Conservation (phyloP, 257 asterid genomes). For the Jacaranda copaia region DNA sequence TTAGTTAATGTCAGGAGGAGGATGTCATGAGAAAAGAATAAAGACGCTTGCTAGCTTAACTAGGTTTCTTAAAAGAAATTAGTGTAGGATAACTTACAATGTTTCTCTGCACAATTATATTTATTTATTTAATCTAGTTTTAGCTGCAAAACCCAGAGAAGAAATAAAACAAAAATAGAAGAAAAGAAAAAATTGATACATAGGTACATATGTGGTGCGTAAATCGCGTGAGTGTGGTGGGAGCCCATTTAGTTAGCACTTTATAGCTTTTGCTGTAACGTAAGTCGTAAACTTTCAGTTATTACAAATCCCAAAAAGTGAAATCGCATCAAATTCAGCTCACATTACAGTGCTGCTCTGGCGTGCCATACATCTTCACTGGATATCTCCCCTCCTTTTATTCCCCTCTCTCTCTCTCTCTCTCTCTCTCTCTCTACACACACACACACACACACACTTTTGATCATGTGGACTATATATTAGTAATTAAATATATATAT, state of each 20-base stretch:
- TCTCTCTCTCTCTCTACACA: no score
- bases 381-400: no score
- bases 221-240: constrained; percentile 47
- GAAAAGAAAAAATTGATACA: background rate
- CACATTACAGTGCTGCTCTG: constrained; percentile 3
- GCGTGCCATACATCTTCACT: no score
- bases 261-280: constrained; percentile 50
- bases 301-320: constrained; percentile 52
- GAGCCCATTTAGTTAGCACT: constrained; percentile 37
- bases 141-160: constrained; percentile 5
- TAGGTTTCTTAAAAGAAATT: background rate
- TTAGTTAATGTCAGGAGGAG: background rate
- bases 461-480: constrained; percentile 12
- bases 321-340: constrained; percentile 42
- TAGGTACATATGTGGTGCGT: background rate
- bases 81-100: background rate
- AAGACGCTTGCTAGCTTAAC: background rate
- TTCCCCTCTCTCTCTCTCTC: no score
- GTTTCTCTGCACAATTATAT: background rate
- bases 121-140: no score
- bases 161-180: background rate
- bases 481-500: no score
- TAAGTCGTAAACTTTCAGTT: constrained; percentile 56
- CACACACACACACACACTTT: background rate
- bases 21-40: background rate